Evolutionary conservation across 257 asterid species (phyloP).

Genomic region (Solanum sitiens): DNA sequence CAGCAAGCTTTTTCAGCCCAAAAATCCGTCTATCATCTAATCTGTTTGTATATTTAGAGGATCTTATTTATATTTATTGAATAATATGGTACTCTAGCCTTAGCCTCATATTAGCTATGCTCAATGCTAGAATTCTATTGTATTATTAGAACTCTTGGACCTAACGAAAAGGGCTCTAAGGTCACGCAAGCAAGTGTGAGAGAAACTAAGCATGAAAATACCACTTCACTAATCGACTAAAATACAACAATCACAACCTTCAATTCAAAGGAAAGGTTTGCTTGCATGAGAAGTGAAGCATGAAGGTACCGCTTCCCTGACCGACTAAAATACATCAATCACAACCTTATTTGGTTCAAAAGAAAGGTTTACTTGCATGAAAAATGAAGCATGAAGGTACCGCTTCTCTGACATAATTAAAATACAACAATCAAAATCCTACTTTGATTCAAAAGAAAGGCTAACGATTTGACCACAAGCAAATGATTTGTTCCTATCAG

Average conservation of each 20-base stretch:
- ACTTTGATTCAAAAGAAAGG: not conserved
- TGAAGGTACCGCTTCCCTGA: not conserved
- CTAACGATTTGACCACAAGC: not conserved
- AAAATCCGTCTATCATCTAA: not conserved
- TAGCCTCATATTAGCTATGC: not conserved
- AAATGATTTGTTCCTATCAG: not conserved
- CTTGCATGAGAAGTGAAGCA: not conserved
- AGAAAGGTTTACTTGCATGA: too few species aligned
- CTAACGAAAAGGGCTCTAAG: not conserved
- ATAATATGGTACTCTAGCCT: not conserved
- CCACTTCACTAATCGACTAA: not conserved
- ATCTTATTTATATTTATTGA: not conserved
- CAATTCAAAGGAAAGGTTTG: not conserved
- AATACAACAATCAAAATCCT: not conserved
- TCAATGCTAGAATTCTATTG: not conserved
- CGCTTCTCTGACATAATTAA: not conserved
- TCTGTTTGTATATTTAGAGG: not conserved
- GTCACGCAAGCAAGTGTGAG: not conserved
- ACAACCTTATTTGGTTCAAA: not conserved
- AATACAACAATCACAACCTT: not conserved
- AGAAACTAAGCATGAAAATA: not conserved
- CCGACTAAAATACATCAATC: not conserved
- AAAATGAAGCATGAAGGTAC: too few species aligned
- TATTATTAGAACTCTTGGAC: not conserved
- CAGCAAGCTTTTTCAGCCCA: not conserved